Base-by-base conservation (phyloP, 805 yeast genomes). In the Saccharomycopsis capsularis region DNA sequence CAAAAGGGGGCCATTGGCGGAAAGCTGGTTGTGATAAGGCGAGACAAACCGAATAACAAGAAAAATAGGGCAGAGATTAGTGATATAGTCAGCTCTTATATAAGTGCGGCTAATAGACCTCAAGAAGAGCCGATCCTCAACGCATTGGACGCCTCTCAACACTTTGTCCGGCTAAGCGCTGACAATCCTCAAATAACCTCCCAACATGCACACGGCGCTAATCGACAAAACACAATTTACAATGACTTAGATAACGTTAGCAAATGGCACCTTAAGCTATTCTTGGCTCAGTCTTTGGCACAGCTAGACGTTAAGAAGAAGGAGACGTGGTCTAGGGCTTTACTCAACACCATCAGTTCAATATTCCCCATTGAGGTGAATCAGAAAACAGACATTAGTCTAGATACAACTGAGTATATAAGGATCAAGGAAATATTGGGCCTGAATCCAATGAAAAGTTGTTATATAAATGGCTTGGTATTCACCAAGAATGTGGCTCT, bases 341-440 rank as follows among this genome's bases (percentile, higher is more conserved):
- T 91, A 4, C 64, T 34, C 19, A 9, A 16, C 5, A 18, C n/a
- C 19, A 34, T 34, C 6, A 34, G 38, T 18, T 6, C 7, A 18
- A 34, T 34, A 5, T 18, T 9, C 18, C 38, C 38, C 7, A n/a
- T 34, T 5, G 38, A n/a, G 6, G n/a, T 34, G 7, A 6, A 9
- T 11, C 38, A 34, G 6, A 81, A 79, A 54, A 69, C 79, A 2
- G 68, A 71, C 30, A 72, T 77, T 25, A 84, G 87, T 3, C 18
- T 34, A n/a, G 97, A 93, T 61, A 81, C 89, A 43, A 74, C 91
- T n/a, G 91, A 84, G 56, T 91, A 85, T 63, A 78, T 93, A 39
- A 93, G 93, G 59, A 73, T 91, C 42, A 93, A 93, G 60, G 74
- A 88, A 52, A 77, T 91, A 5, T 73, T 82, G 0, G 98, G 99